Evolutionary conservation across 2,329 filamentous ascomycete species (phyloP).

Genomic region (Pseudophaeomoniella oleicola): DNA sequence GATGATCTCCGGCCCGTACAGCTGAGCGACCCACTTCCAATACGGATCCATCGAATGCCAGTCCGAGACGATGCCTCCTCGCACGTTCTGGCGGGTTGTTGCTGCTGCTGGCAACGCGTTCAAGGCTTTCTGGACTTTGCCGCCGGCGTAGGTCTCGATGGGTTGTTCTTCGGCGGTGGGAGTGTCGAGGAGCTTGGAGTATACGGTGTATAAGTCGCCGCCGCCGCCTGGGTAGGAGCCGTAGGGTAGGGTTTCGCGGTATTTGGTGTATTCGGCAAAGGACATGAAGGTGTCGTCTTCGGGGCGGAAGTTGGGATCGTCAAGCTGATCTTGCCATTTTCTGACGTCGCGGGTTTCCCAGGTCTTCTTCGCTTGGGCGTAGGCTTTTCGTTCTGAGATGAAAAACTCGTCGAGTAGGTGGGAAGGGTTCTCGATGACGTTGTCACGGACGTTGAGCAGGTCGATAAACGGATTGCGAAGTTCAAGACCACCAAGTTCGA

Average conservation of each 20-base stretch:
- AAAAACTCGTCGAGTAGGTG: slow-evolving; percentile 13
- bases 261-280: slow-evolving; percentile 20
- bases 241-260: slow-evolving; percentile 14
- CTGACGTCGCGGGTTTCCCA: slow-evolving; percentile 12
- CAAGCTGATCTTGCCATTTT: slow-evolving; percentile 3
- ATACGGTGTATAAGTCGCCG: slow-evolving; percentile 16
- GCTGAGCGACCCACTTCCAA: slow-evolving; percentile 21
- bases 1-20: slow-evolving; percentile 20
- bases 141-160: slow-evolving; percentile 5
- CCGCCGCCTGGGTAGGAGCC: slow-evolving; percentile 9
- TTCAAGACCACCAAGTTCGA: slow-evolving; percentile 30
- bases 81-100: too few species aligned
- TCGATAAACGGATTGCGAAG: slow-evolving; percentile 32
- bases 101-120: too few species aligned
- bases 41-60: slow-evolving; percentile 18
- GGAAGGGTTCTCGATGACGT: slow-evolving; percentile 11
- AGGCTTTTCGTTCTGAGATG: slow-evolving; percentile 11
- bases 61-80: not conserved
- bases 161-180: slow-evolving; percentile 19
- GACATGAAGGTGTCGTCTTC: slow-evolving; percentile 15
- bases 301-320: slow-evolving; percentile 2
- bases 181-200: slow-evolving; percentile 16
- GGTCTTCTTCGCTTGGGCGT: slow-evolving; percentile 10
- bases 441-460: slow-evolving; percentile 22
- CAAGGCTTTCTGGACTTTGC: too few species aligned